phyloP scores from a whole-genome alignment of 257 asterid species.

The Eucommia ulmoides region DNA sequence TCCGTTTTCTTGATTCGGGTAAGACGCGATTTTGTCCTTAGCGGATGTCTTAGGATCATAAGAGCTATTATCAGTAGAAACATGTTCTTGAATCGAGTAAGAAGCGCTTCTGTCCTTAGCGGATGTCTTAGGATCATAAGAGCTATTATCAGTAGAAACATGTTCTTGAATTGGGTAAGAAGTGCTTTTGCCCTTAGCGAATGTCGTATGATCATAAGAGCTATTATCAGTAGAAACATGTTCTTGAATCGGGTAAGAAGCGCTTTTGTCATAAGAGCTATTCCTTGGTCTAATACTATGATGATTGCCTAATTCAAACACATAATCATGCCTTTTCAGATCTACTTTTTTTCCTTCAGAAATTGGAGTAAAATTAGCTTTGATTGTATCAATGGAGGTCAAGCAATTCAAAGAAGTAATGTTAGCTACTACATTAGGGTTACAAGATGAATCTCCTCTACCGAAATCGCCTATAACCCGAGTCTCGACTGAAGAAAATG shows the following conservation, averaged over 20 bases:
- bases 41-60: slow-evolving; percentile 4
- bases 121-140: not conserved
- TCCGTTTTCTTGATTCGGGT: too few species aligned
- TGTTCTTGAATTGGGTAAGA: slow-evolving; percentile 1
- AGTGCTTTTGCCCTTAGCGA: not conserved
- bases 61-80: slow-evolving; percentile 3
- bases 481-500: slow-evolving; percentile 13
- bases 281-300: too few species aligned
- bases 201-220: not conserved
- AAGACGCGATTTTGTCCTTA: too few species aligned
- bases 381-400: too few species aligned
- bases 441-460: slow-evolving; percentile 14
- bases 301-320: slow-evolving; percentile 8
- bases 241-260: slow-evolving; percentile 2
- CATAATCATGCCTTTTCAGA: not conserved
- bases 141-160: not conserved
- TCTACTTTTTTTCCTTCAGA: slow-evolving; percentile 19
- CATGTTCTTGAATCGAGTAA: slow-evolving; percentile 3
- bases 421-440: not conserved
- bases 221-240: not conserved
- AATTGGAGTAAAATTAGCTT: slow-evolving; percentile 9
- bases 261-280: slow-evolving; percentile 1
- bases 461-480: slow-evolving; percentile 10
- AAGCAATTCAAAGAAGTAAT: too few species aligned
- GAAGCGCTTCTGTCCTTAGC: not conserved